Evolutionary conservation across 1,284 basidiomycete genomes (phyloP).

Genomic region (Mycosarcoma mackinlayi): DNA sequence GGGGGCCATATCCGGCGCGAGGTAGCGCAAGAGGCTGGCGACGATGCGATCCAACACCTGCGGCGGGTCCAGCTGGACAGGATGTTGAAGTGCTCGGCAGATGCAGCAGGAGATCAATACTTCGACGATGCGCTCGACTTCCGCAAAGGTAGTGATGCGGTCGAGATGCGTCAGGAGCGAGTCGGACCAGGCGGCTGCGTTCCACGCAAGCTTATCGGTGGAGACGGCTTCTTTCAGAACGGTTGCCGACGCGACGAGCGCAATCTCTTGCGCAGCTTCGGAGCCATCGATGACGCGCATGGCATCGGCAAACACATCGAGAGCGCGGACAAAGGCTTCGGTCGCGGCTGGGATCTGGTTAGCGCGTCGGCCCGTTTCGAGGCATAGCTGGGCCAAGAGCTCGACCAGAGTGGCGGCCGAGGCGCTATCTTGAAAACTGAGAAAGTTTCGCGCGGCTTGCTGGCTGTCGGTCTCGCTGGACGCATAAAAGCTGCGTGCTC

Average conservation of each 20-base stretch:
- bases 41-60: constrained; percentile 34
- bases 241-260: constrained; percentile 14
- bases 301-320: constrained; percentile 46
- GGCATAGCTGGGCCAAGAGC: constrained; percentile 22
- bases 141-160: constrained; percentile 31
- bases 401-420: constrained; percentile 34
- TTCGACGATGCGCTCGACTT: constrained; percentile 48
- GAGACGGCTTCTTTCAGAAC: not conserved
- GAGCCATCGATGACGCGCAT: constrained; percentile 44
- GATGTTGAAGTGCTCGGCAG: constrained; percentile 39
- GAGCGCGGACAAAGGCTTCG: constrained; percentile 38
- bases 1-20: constrained; percentile 76
- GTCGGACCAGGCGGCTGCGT: constrained; percentile 21
- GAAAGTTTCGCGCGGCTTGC: constrained; percentile 42
- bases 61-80: constrained; percentile 33
- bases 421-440: constrained; percentile 37
- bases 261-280: constrained; percentile 29
- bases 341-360: not conserved
- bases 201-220: constrained; percentile 35
- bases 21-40: constrained; percentile 78
- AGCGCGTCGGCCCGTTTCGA: constrained; percentile 13
- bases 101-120: constrained; percentile 50
- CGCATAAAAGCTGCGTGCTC: constrained; percentile 36
- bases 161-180: constrained; percentile 34
- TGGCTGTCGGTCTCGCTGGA: constrained; percentile 49